Evolutionary conservation across 1,284 basidiomycete genomes (phyloP), one percentile per base, ranked within the genome.

Genomic region (Ustilago xerochloae): DNA sequence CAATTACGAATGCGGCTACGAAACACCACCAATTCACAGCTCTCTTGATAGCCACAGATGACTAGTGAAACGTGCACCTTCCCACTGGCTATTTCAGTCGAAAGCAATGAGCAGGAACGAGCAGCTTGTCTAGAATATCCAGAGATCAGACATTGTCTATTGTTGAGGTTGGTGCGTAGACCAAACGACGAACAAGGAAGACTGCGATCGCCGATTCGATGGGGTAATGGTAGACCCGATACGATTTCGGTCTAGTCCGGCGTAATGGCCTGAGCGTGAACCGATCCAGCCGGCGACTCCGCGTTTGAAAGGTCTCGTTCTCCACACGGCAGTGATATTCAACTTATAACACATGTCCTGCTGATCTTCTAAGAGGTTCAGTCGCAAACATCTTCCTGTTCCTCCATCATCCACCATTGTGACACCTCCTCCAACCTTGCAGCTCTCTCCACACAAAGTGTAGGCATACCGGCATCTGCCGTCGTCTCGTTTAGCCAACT

Each of bases 171-270:
- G n/a, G n/a, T n/a, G n/a, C n/a, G n/a, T n/a, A n/a, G n/a, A n/a
- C n/a, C n/a, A n/a, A n/a, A n/a, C n/a, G n/a, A n/a, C n/a, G n/a
- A n/a, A n/a, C n/a, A n/a, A n/a, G n/a, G n/a, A 24, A 26, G 3
- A 2, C n/a, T 9, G 18, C 38, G 18, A 5, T 20, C 15, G 22
- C 7, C 13, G 7, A 16, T 38, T 10, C 35, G 41, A n/a, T n/a
- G n/a, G n/a, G n/a, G n/a, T n/a, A n/a, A n/a, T n/a, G n/a, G n/a
- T n/a, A n/a, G 32, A 7, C 35, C 30, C 38, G 46, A 46, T 26
- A 6, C n/a, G 15, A 13, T 26, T 50, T 64, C 68, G 68, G 68
- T 66, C 50, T 62, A 65, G 53, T 55, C 59, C 63, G 68, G 68
- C 56, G 54, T 22, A 71, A 46, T 57, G 63, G 63, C 49, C 49